Percentiles rank a stretch among this genome's conserved stretches.
Conservation (phyloP, 83 land plant species). For the Thuja plicata region DNA sequence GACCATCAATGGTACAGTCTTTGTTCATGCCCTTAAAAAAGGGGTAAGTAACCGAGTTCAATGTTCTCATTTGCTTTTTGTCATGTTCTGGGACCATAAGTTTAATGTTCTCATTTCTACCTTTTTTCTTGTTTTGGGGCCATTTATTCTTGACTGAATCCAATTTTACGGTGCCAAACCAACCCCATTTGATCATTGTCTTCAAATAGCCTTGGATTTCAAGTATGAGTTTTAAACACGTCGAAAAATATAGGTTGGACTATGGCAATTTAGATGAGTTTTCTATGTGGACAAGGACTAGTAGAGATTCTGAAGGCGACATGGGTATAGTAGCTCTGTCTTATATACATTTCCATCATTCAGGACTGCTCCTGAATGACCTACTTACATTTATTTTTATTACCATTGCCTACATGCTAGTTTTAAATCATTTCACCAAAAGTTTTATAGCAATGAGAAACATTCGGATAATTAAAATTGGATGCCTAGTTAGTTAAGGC, state of each 20-base stretch:
- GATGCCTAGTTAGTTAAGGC: background rate
- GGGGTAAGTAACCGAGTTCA: slow-evolving; percentile 43
- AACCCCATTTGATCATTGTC: background rate
- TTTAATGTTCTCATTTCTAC: no score
- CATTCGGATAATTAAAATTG: background rate
- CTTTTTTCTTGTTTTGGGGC: background rate
- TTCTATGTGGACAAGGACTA: background rate
- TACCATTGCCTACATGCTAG: background rate
- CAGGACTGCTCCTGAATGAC: background rate
- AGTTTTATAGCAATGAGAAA: background rate
- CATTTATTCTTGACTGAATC: background rate
- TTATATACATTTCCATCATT: background rate
- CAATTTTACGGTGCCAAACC: background rate
- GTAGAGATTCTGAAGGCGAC: background rate
- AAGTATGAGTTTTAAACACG: background rate
- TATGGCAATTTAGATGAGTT: background rate
- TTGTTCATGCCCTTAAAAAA: slow-evolving; percentile 74
- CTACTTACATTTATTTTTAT: background rate
- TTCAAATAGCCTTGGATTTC: background rate
- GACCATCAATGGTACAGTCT: slow-evolving; percentile 70
- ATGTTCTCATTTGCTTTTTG: background rate
- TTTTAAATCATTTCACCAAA: background rate
- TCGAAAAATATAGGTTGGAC: background rate
- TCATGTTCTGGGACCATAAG: background rate
- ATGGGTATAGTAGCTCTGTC: background rate